A percentile compares a stretch with the other conserved stretches of the same genome.
Evolutionary conservation across 495 filamentous ascomycete genomes (phyloP).

Genomic region (Talaromyces thailandensis): DNA sequence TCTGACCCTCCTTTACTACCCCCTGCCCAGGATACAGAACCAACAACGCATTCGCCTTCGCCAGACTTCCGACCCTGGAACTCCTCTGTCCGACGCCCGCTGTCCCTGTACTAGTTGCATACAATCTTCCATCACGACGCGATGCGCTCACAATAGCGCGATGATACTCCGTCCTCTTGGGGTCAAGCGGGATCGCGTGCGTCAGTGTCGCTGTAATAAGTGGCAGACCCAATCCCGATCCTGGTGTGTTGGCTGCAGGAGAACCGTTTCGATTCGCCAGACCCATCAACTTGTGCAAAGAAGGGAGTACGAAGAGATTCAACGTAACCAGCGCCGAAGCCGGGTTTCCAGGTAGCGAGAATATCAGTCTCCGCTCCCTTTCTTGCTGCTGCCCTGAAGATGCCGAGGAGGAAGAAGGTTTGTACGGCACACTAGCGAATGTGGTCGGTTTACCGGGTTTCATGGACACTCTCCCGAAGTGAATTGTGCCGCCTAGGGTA

Average conservation of each 20-base stretch:
- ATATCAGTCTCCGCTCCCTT: conserved; percentile 60
- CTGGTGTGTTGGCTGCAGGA: not conserved
- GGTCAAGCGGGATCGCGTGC: conserved; percentile 64
- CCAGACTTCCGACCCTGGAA: conserved; percentile 78
- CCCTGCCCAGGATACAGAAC: conserved; percentile 56
- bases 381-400: conserved; percentile 29
- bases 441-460: conserved; percentile 97
- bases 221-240: conserved; percentile 52
- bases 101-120: conserved; percentile 76
- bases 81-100: conserved; percentile 61
- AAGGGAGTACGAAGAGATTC: conserved; percentile 87
- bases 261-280: conserved; percentile 15
- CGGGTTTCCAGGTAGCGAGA: conserved; percentile 90
- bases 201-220: conserved; percentile 60
- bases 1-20: conserved; percentile 39
- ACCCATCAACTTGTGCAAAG: conserved; percentile 60
- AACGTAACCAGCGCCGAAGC: conserved; percentile 88
- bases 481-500: conserved; percentile 80
- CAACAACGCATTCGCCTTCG: conserved; percentile 77
- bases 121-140: conserved; percentile 54
- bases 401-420: conserved; percentile 18
- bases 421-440: conserved; percentile 77
- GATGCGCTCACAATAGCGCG: conserved; percentile 57
- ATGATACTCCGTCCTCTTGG: conserved; percentile 77
- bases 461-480: conserved; percentile 95